Evolutionary conservation across 2,329 filamentous ascomycete genomes (phyloP).

Genomic region (Neospermospora avenae): DNA sequence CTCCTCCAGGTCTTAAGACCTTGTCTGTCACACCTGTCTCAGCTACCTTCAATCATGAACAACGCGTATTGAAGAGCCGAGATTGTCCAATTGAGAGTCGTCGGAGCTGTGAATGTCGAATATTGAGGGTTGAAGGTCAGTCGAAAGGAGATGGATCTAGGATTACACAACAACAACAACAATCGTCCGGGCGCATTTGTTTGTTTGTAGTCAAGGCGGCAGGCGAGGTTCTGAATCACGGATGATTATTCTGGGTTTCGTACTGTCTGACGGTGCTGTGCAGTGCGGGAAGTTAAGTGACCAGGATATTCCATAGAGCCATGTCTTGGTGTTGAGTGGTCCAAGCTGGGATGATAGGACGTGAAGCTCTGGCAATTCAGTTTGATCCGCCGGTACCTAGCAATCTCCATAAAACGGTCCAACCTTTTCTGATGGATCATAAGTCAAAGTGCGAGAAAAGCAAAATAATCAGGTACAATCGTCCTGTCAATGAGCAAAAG

Average conservation of each 20-base stretch:
- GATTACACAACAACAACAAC: background rate
- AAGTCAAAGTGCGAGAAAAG: background rate
- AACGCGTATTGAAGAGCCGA: background rate
- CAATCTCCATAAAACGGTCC: constrained; percentile 6
- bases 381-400: background rate
- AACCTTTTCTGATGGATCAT: constrained; percentile 7
- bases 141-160: background rate
- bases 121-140: background rate
- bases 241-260: constrained; percentile 2
- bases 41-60: background rate
- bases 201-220: constrained; percentile 3
- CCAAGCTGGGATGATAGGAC: background rate
- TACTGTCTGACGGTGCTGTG: constrained; percentile 2
- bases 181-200: constrained; percentile 4
- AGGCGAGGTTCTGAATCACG: constrained; percentile 1
- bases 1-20: constrained; percentile 18
- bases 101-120: background rate
- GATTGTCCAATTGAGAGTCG: background rate
- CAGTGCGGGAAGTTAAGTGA: background rate
- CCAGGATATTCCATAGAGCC: constrained; percentile 3
- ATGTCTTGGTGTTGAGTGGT: constrained; percentile 4
- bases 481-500: background rate
- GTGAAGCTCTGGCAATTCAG: background rate
- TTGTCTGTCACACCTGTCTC: constrained; percentile 14
- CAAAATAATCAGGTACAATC: too few relatives aligned